Conservation (phyloP, 148 eudicot genomes). For the Camellia japonica region DNA sequence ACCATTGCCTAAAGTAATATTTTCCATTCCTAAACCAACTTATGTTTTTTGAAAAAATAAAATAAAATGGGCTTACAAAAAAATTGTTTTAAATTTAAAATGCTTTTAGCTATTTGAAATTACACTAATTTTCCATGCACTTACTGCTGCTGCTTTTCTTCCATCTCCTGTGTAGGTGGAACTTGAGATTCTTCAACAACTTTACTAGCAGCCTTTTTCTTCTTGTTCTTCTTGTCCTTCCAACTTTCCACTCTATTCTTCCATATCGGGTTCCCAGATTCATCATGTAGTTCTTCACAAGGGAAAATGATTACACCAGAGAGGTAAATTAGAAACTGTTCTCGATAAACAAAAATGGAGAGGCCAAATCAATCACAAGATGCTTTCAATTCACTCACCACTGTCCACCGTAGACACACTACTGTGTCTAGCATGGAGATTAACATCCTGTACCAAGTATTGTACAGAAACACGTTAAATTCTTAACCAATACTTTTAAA, state of each 20-base stretch:
- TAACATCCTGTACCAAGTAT: conserved; percentile 46
- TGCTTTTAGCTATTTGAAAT: background rate
- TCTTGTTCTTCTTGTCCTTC: conserved; percentile 88
- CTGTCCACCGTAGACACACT: conserved; percentile 81
- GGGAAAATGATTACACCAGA: background rate
- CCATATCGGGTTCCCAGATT: conserved; percentile 91
- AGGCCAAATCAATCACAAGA: background rate
- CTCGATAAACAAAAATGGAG: background rate
- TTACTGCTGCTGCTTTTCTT: conserved; percentile 55
- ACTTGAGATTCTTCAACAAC: conserved; percentile 49
- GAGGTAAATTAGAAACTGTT: background rate
- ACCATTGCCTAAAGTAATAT: background rate
- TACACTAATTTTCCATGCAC: conserved; percentile 20
- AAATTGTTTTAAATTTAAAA: background rate
- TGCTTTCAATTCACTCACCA: conserved; percentile 49
- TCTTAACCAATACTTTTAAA: background rate
- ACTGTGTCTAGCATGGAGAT: conserved; percentile 84
- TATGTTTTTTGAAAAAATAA: background rate
- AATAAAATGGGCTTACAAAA: background rate
- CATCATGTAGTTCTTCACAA: conserved; percentile 57
- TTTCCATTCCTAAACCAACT: background rate
- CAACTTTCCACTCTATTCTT: conserved; percentile 92
- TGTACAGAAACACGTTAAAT: background rate
- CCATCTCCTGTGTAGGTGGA: conserved; percentile 80
- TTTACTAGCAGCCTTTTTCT: conserved; percentile 51